Percentiles rank a stretch among this genome's conserved stretches.
These are phyloP conservation scores for Russula earlei DNA, from an alignment of 768 basidiomycete genomes.

Conservation along the genomic window DNA sequence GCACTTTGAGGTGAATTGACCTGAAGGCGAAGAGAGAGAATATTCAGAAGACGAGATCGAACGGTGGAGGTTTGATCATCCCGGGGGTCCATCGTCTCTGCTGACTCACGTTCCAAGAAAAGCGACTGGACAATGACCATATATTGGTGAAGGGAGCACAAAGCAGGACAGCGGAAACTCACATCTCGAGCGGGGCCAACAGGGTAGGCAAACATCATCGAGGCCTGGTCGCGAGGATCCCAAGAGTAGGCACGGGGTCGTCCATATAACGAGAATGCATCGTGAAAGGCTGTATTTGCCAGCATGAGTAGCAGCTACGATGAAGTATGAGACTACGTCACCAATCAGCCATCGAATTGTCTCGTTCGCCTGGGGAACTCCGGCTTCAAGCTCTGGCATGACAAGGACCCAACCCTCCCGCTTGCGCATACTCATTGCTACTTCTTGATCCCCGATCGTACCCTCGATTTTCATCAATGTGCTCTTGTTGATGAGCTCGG, in stretches of 20 bases:
- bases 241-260: slow-evolving; percentile 79
- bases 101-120: slow-evolving; percentile 80
- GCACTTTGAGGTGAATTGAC: slow-evolving; percentile 22
- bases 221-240: slow-evolving; percentile 74
- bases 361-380: slow-evolving; percentile 57
- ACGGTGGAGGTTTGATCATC: slow-evolving; percentile 69
- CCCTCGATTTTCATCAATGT: slow-evolving; percentile 92
- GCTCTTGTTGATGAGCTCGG: slow-evolving; percentile 79
- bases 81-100: slow-evolving; percentile 66
- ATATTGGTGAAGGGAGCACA: neutral
- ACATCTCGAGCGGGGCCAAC: slow-evolving; percentile 79
- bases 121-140: slow-evolving; percentile 42
- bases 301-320: slow-evolving; percentile 11
- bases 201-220: slow-evolving; percentile 93
- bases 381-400: slow-evolving; percentile 77
- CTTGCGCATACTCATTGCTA: slow-evolving; percentile 52
- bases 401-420: slow-evolving; percentile 81
- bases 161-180: slow-evolving; percentile 26
- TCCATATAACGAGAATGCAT: slow-evolving; percentile 83
- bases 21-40: slow-evolving; percentile 58
- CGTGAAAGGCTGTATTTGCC: slow-evolving; percentile 54
- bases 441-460: slow-evolving; percentile 64
- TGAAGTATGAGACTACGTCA: slow-evolving; percentile 29
- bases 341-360: slow-evolving; percentile 90
- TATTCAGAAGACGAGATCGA: slow-evolving; percentile 49